Evolutionary conservation across 2,329 filamentous ascomycete species (phyloP).

Genomic region (Didymella segeticola): DNA sequence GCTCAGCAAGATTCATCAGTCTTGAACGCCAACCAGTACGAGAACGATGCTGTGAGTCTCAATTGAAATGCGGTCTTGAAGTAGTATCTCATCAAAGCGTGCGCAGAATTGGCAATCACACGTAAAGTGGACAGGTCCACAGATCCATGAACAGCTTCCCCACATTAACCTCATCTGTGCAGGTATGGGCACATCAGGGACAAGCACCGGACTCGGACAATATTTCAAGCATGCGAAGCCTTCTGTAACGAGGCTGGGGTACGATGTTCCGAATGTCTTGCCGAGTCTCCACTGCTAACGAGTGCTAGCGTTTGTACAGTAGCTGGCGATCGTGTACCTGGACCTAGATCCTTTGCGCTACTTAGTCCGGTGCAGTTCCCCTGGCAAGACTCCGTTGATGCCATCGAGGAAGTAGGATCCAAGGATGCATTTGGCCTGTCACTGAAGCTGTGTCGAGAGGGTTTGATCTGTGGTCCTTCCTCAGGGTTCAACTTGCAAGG

Average conservation of each 20-base stretch:
- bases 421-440: conserved; percentile 62
- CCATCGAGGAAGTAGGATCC: conserved; percentile 64
- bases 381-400: conserved; percentile 63
- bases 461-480: conserved; percentile 66
- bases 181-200: conserved; percentile 64
- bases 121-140: conserved; percentile 65
- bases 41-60: conserved; percentile 52
- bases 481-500: conserved; percentile 65
- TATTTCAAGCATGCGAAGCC: conserved; percentile 30
- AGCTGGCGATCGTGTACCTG: conserved; percentile 64
- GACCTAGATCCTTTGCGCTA: conserved; percentile 60
- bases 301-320: conserved; percentile 61
- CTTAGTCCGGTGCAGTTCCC: conserved; percentile 64
- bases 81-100: neutral
- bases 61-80: neutral
- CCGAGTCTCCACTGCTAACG: conserved; percentile 11
- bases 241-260: conserved; percentile 30
- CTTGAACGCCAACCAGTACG: conserved; percentile 64
- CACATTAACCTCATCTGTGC: conserved; percentile 64
- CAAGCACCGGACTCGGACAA: conserved; percentile 31
- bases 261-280: no score
- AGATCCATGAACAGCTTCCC: conserved; percentile 63
- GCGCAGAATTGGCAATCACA: conserved; percentile 61
- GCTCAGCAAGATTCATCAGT: conserved; percentile 50
- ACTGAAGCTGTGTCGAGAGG: conserved; percentile 62